phyloP scores from a whole-genome alignment of 306 rosid genomes.

The Oemleria cerasiformis region DNA sequence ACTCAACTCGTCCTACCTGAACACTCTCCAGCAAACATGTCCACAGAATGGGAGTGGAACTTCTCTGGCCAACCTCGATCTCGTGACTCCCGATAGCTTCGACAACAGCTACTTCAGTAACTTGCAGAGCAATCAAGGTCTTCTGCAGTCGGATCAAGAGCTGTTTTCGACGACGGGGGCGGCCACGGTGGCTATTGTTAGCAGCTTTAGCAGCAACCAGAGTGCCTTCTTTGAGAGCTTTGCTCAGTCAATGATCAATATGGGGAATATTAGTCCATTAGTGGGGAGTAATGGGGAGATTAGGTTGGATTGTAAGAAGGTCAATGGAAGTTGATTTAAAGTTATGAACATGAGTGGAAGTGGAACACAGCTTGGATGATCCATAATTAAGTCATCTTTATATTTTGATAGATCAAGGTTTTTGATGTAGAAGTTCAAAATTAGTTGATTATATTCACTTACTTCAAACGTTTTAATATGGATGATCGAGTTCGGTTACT shows the following conservation, averaged over 20 bases:
- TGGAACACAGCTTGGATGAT: background rate
- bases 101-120: conserved; percentile 64
- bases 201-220: conserved; percentile 48
- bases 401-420: background rate
- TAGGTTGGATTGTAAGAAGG: conserved; percentile 55
- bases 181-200: conserved; percentile 46
- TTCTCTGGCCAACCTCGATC: conserved; percentile 45
- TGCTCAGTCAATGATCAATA: conserved; percentile 63
- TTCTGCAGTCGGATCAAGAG: conserved; percentile 58
- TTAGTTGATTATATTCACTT: background rate
- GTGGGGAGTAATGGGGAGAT: conserved; percentile 59
- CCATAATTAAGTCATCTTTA: background rate
- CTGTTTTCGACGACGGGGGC: conserved; percentile 48
- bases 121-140: conserved; percentile 38
- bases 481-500: no score
- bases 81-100: conserved; percentile 33
- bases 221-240: conserved; percentile 50
- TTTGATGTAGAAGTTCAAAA: no score
- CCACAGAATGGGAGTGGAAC: conserved; percentile 50
- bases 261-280: conserved; percentile 65
- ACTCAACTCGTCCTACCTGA: conserved; percentile 44
- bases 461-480: background rate
- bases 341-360: background rate
- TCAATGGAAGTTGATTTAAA: conserved; percentile 43
- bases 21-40: conserved; percentile 49